phyloP scores from a whole-genome alignment of 75 land plant species.

The Pinus tabuliformis region DNA sequence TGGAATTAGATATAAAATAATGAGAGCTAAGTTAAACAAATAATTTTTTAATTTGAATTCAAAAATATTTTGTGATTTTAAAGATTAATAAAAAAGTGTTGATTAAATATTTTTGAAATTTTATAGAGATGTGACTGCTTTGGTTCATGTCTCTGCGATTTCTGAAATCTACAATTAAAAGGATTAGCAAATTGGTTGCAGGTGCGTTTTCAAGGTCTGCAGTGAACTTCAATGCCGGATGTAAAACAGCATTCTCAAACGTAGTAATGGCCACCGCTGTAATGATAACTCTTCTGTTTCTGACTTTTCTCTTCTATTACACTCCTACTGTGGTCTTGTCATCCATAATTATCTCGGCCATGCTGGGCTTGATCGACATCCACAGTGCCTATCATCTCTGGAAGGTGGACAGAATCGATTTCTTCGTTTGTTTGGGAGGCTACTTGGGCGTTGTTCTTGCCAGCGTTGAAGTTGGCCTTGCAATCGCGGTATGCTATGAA shows the following conservation, averaged over 20 bases:
- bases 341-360: slow-evolving; percentile 70
- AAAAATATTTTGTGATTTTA: no score
- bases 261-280: slow-evolving; percentile 77
- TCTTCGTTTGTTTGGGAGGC: slow-evolving; percentile 60
- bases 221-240: slow-evolving; percentile 83
- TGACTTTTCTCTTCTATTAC: slow-evolving; percentile 77
- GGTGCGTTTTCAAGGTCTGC: slow-evolving; percentile 85
- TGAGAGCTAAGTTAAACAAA: no score
- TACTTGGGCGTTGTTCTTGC: slow-evolving; percentile 75
- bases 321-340: slow-evolving; percentile 77
- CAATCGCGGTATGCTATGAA: slow-evolving; percentile 46
- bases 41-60: no score
- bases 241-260: slow-evolving; percentile 79
- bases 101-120: no score
- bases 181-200: slow-evolving; percentile 11
- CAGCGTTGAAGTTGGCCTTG: slow-evolving; percentile 65
- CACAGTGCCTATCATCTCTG: slow-evolving; percentile 63
- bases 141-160: no score
- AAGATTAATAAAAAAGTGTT: no score
- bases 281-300: slow-evolving; percentile 65
- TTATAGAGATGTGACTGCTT: no score
- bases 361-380: slow-evolving; percentile 73
- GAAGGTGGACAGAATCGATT: slow-evolving; percentile 79
- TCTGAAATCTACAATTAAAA: no score
- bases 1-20: no score